phyloP scores from a whole-genome alignment of 2,329 filamentous ascomycete species.

The Davidsoniella virescens region DNA sequence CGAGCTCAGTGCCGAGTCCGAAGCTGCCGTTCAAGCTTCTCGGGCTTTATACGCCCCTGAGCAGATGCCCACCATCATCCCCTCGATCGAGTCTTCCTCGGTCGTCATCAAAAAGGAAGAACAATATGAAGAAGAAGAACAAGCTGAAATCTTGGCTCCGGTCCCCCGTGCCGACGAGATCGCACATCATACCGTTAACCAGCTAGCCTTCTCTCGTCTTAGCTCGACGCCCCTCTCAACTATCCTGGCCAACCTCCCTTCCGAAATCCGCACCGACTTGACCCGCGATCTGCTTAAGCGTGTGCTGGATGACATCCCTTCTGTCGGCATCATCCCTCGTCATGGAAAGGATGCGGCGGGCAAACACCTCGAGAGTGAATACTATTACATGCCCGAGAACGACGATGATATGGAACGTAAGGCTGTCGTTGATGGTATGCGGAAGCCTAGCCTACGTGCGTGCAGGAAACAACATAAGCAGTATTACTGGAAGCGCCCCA shows the following conservation, averaged over 20 bases:
- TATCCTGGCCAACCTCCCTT: constrained; percentile 73
- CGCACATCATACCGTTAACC: constrained; percentile 81
- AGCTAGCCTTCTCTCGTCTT: constrained; percentile 84
- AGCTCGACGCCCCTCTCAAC: constrained; percentile 82
- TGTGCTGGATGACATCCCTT: constrained; percentile 57
- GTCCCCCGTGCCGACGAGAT: constrained; percentile 26
- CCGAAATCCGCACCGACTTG: constrained; percentile 42
- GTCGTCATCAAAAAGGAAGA: neutral
- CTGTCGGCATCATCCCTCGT: constrained; percentile 74
- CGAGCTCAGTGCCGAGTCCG: neutral
- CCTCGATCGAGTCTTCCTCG: neutral
- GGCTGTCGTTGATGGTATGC: constrained; percentile 67
- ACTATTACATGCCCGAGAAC: constrained; percentile 84
- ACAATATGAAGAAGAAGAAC: neutral
- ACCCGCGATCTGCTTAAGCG: constrained; percentile 47
- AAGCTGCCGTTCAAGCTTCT: neutral
- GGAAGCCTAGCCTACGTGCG: constrained; percentile 74
- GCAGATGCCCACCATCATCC: neutral
- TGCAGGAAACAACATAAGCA: constrained; percentile 94
- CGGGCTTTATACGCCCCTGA: constrained; percentile 1
- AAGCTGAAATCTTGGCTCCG: constrained; percentile 3
- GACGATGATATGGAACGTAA: constrained; percentile 66
- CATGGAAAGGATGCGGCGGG: constrained; percentile 94
- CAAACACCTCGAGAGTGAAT: constrained; percentile 85
- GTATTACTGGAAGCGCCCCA: constrained; percentile 54